phyloP scores from a whole-genome alignment of 148 eudicot genomes.

The Camellia japonica region DNA sequence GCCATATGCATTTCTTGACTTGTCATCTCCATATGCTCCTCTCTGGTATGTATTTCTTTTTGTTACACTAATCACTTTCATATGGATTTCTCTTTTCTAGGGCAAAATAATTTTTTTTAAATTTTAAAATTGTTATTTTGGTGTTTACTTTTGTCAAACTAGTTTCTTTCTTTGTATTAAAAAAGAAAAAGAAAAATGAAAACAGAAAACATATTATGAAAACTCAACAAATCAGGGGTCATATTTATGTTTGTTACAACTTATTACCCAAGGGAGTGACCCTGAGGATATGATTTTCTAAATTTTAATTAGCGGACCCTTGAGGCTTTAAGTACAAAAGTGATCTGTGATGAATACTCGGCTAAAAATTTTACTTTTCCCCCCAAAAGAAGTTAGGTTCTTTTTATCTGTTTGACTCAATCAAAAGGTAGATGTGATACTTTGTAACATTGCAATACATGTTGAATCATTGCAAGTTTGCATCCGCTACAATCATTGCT shows the following conservation, averaged over 20 bases:
- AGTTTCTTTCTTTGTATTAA: too few relatives aligned
- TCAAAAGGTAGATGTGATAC: neutral
- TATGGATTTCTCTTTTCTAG: too few relatives aligned
- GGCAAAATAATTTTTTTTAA: too few relatives aligned
- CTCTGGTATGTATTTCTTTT: slow-evolving; percentile 46
- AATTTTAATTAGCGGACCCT: neutral
- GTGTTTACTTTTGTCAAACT: too few relatives aligned
- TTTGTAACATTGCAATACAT: neutral
- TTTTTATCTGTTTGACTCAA: neutral
- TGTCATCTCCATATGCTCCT: slow-evolving; percentile 77
- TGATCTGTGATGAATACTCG: neutral
- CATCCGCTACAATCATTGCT: neutral
- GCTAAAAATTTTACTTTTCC: neutral
- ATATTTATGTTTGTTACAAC: too few relatives aligned
- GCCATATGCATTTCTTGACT: slow-evolving; percentile 87
- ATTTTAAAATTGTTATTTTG: too few relatives aligned
- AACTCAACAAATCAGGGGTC: too few relatives aligned
- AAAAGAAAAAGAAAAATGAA: too few relatives aligned
- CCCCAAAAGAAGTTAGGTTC: neutral
- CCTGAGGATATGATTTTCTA: neutral
- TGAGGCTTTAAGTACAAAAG: neutral
- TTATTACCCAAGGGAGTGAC: neutral
- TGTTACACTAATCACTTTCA: too few relatives aligned
- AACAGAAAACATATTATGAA: too few relatives aligned
- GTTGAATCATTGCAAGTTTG: neutral